Conservation (phyloP, 2,329 filamentous ascomycete species). For the Tolypocladium pustulatum region DNA sequence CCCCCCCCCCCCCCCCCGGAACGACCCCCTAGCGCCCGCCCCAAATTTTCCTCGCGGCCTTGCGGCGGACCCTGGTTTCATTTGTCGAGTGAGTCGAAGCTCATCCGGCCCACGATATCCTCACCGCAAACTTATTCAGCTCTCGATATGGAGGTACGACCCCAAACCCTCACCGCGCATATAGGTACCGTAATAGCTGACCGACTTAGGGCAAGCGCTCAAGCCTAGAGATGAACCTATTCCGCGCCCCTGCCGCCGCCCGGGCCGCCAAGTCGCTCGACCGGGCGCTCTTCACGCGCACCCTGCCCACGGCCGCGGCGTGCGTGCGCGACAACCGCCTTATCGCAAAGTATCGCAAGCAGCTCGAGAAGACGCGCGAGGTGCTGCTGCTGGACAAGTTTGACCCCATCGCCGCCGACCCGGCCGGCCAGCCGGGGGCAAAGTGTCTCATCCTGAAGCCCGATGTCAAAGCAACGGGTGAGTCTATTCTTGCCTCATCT, state of each 20-base stretch:
- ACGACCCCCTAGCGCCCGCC: slow-evolving; percentile 1
- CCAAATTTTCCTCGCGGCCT: slow-evolving; percentile 20
- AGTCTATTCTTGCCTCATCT: not conserved
- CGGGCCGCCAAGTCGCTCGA: slow-evolving; percentile 74
- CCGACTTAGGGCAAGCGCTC: slow-evolving; percentile 7
- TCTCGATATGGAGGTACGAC: slow-evolving; percentile 17
- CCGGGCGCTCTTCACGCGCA: slow-evolving; percentile 70
- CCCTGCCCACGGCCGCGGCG: slow-evolving; percentile 66
- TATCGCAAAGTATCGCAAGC: slow-evolving; percentile 60
- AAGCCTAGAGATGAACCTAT: slow-evolving; percentile 41
- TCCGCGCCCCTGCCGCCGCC: slow-evolving; percentile 66
- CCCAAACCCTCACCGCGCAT: not conserved
- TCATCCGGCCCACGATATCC: not conserved
- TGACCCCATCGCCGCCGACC: slow-evolving; percentile 46
- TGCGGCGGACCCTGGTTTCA: slow-evolving; percentile 2
- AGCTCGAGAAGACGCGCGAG: slow-evolving; percentile 55
- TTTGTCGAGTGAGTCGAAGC: not conserved
- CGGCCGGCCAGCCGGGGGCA: slow-evolving; percentile 34
- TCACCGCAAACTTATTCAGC: not conserved
- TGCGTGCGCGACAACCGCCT: slow-evolving; percentile 64
- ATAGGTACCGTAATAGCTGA: not conserved
- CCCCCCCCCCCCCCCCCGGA: too few species aligned
- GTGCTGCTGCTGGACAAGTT: slow-evolving; percentile 55
- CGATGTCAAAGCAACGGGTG: slow-evolving; percentile 42
- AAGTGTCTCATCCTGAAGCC: slow-evolving; percentile 54